Conservation (phyloP, 257 asterid genomes). For the Penstemon davidsonii region DNA sequence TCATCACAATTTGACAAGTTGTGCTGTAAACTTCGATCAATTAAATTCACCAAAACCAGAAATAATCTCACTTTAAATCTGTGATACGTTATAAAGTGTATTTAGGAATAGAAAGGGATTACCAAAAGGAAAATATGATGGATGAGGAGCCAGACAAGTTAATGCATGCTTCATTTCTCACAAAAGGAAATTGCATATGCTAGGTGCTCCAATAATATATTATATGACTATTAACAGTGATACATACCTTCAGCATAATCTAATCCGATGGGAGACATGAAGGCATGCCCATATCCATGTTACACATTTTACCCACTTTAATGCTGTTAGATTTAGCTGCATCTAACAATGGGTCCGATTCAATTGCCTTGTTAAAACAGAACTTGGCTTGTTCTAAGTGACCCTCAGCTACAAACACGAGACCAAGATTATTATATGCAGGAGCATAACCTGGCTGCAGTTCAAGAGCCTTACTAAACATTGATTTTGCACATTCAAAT, state of each 20-base stretch:
- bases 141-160: neutral
- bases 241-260: slow-evolving; percentile 22
- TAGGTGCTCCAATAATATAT: slow-evolving; percentile 1
- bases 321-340: slow-evolving; percentile 85
- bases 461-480: slow-evolving; percentile 87
- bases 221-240: neutral
- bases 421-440: slow-evolving; percentile 95
- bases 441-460: slow-evolving; percentile 98
- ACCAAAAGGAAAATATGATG: neutral
- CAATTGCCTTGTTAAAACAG: slow-evolving; percentile 85
- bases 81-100: neutral
- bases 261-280: slow-evolving; percentile 27
- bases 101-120: neutral
- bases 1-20: neutral
- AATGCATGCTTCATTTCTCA: slow-evolving; percentile 8
- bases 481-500: slow-evolving; percentile 74
- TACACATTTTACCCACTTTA: slow-evolving; percentile 56
- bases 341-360: slow-evolving; percentile 81
- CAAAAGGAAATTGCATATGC: neutral
- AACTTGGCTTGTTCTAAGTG: slow-evolving; percentile 74
- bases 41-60: neutral
- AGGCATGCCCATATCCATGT: slow-evolving; percentile 36
- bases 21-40: neutral
- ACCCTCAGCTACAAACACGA: slow-evolving; percentile 87
- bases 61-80: neutral